These are phyloP conservation scores for Mycena belliarum DNA, from an alignment of 768 basidiomycete genomes.

Conservation along the genomic window DNA sequence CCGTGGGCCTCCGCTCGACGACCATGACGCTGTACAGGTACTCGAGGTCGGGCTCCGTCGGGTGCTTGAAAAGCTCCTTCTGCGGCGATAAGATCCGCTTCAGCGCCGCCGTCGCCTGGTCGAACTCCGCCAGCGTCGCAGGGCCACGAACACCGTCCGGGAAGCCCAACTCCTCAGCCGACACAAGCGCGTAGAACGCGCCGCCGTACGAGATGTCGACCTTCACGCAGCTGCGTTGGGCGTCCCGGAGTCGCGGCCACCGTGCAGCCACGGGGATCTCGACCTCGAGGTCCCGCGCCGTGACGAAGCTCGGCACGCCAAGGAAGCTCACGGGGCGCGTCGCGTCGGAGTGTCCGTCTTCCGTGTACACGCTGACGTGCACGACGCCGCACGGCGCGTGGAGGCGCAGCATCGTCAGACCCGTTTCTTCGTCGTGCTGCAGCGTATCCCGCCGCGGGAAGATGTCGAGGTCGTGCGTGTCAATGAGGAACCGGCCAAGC, in stretches of 20 bases:
- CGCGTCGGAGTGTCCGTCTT: constrained; percentile 28
- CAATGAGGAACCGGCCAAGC: constrained; percentile 40
- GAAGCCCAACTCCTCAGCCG: constrained; percentile 37
- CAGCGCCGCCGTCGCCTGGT: constrained; percentile 31
- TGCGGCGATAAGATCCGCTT: constrained; percentile 26
- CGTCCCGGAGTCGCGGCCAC: constrained; percentile 28
- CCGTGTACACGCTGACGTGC: constrained; percentile 31
- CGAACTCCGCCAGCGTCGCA: constrained; percentile 25
- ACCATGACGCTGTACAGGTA: constrained; percentile 42
- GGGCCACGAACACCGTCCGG: constrained; percentile 21
- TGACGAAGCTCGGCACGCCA: constrained; percentile 38
- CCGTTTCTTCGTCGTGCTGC: constrained; percentile 20
- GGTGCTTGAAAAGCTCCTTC: constrained; percentile 31
- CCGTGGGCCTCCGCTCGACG: constrained; percentile 26
- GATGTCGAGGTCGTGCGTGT: constrained; percentile 33
- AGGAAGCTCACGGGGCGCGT: constrained; percentile 34
- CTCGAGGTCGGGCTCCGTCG: constrained; percentile 32
- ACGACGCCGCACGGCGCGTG: constrained; percentile 44
- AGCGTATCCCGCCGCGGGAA: constrained; percentile 33
- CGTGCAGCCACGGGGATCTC: constrained; percentile 28
- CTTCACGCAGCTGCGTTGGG: constrained; percentile 19
- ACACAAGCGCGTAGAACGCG: constrained; percentile 41
- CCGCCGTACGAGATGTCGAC: constrained; percentile 41
- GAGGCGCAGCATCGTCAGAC: constrained; percentile 27
- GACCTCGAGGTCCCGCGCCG: constrained; percentile 28